A percentile compares a stretch with the other conserved stretches of the same genome.
Conservation (phyloP, 2,329 filamentous ascomycete genomes). For the Mollisia scopiformis region DNA sequence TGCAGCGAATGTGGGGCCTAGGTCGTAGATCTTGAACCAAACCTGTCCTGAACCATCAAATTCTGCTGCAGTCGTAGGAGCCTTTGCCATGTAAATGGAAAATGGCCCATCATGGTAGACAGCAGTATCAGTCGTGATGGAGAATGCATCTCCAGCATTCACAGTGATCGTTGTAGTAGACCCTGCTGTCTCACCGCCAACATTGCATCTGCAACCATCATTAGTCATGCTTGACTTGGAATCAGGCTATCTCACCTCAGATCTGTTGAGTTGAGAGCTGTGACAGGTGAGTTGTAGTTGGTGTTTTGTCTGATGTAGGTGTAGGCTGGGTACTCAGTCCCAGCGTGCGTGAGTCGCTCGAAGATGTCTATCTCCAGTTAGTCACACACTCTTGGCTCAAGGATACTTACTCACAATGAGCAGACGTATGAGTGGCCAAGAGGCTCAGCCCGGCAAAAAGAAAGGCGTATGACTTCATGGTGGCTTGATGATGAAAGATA, state of each 20-base stretch:
- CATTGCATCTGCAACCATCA: conserved; percentile 51
- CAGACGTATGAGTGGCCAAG: conserved; percentile 9
- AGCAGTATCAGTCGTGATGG: conserved; percentile 47
- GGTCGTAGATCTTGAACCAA: conserved; percentile 42
- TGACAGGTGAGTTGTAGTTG: conserved; percentile 53
- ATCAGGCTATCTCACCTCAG: conserved; percentile 13
- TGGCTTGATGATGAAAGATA: not conserved
- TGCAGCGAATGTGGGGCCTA: conserved; percentile 34
- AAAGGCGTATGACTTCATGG: conserved; percentile 22
- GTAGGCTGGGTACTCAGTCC: conserved; percentile 44
- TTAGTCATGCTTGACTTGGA: conserved; percentile 40
- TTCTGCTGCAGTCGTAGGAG: conserved; percentile 35
- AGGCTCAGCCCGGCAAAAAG: conserved; percentile 11
- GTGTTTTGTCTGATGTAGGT: conserved; percentile 48
- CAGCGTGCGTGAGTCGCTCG: conserved; percentile 27
- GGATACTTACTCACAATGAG: not conserved
- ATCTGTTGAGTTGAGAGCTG: conserved; percentile 29
- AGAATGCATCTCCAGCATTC: conserved; percentile 44
- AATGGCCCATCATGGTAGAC: conserved; percentile 40
- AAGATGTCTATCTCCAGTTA: conserved; percentile 30
- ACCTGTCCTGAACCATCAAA: conserved; percentile 40
- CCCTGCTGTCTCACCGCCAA: conserved; percentile 30
- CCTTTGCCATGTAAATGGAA: conserved; percentile 42
- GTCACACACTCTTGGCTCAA: not conserved
- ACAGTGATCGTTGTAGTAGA: conserved; percentile 33